phyloP scores from a whole-genome alignment of 768 basidiomycete species.

The Xerocomellus intermedius region DNA sequence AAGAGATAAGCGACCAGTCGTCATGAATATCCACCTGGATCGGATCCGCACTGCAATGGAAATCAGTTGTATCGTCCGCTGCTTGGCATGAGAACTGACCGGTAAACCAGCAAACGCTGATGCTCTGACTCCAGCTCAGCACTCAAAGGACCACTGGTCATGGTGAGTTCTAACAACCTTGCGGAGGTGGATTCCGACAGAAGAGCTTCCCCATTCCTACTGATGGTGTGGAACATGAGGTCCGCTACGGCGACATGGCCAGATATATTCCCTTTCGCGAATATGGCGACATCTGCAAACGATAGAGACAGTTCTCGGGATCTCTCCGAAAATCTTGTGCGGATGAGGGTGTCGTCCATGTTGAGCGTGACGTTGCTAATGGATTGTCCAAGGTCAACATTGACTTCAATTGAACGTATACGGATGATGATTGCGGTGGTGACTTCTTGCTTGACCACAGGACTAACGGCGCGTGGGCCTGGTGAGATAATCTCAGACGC shows the following conservation, averaged over 20 bases:
- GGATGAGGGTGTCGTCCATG: conserved; percentile 59
- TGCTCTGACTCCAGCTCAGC: conserved; percentile 73
- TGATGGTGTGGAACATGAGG: conserved; percentile 73
- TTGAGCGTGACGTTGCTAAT: conserved; percentile 72
- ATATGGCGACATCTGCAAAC: conserved; percentile 51
- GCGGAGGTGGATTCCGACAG: conserved; percentile 34
- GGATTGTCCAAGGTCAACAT: conserved; percentile 82
- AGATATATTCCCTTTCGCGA: conserved; percentile 68
- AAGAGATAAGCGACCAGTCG: conserved; percentile 67
- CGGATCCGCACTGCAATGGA: conserved; percentile 64
- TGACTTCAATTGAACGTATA: conserved; percentile 68
- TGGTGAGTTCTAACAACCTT: conserved; percentile 67
- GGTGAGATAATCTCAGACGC: conserved; percentile 17
- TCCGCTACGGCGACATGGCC: conserved; percentile 66
- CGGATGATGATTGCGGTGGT: conserved; percentile 66
- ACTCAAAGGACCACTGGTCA: conserved; percentile 71
- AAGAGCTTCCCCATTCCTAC: conserved; percentile 47
- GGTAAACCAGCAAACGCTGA: conserved; percentile 70
- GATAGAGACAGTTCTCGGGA: conserved; percentile 65
- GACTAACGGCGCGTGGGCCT: conserved; percentile 10
- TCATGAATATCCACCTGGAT: conserved; percentile 72
- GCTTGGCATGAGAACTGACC: conserved; percentile 43
- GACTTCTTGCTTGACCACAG: conserved; percentile 41
- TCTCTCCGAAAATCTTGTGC: conserved; percentile 62
- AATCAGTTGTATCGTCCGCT: neutral